These are phyloP conservation scores for Epichloe scottii DNA, from an alignment of 2,329 filamentous ascomycete genomes.

Conservation along the genomic window DNA sequence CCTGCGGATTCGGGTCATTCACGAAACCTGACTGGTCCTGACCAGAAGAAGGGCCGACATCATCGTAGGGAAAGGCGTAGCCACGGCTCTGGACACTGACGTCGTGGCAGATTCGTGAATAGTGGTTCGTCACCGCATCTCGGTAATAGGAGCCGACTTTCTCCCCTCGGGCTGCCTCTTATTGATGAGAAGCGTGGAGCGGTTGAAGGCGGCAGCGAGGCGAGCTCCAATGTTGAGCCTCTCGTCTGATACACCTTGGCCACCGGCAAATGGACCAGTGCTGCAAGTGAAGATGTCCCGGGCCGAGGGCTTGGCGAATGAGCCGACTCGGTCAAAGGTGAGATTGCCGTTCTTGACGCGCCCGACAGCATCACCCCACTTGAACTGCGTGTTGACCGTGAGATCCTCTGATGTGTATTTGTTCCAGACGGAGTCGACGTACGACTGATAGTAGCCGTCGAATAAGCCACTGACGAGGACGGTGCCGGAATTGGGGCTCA, in stretches of 20 bases:
- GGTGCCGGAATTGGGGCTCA: slow-evolving; percentile 40
- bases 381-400: slow-evolving; percentile 40
- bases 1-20: slow-evolving; percentile 39
- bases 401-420: slow-evolving; percentile 33
- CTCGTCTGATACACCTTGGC: slow-evolving; percentile 27
- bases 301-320: slow-evolving; percentile 35
- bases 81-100: slow-evolving; percentile 46
- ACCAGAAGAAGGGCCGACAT: slow-evolving; percentile 44
- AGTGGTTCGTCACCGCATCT: slow-evolving; percentile 49
- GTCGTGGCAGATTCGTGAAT: slow-evolving; percentile 50
- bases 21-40: slow-evolving; percentile 51
- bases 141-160: slow-evolving; percentile 38
- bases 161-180: slow-evolving; percentile 40
- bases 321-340: slow-evolving; percentile 28
- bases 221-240: slow-evolving; percentile 56
- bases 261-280: slow-evolving; percentile 42
- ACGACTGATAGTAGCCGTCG: slow-evolving; percentile 34
- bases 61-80: slow-evolving; percentile 62
- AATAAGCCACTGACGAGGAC: slow-evolving; percentile 33
- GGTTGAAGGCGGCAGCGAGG: slow-evolving; percentile 64
- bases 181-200: slow-evolving; percentile 50
- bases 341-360: slow-evolving; percentile 26
- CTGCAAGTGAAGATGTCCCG: slow-evolving; percentile 40
- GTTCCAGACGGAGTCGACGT: slow-evolving; percentile 39
- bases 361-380: slow-evolving; percentile 36